Base-by-base conservation (phyloP, 176 grass and related monocot genomes). In the Aegilops longissima region DNA sequence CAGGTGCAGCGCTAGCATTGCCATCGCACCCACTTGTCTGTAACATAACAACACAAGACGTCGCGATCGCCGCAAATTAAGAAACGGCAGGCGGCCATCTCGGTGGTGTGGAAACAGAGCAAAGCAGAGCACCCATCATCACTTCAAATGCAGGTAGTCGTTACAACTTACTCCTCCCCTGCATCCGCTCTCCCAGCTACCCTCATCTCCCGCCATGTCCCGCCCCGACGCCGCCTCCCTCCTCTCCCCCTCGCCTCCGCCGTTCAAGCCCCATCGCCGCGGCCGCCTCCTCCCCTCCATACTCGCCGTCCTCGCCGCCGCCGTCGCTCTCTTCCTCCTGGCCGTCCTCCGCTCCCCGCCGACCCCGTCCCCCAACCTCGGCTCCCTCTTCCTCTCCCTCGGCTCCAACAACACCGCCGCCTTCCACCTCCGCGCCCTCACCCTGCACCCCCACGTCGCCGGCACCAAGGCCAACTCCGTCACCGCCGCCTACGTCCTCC, bases 341-440 rank as follows among this genome's bases (percentile, higher is more conserved):
- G 36, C 47, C 44, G 1, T 25, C 84, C 87, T 79, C 67, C 45
- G 35, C 38, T 27, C 82, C 38, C 34, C 65, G 27, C 31, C 75
- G 27, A 78, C 42, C 25, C 31, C 85, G 6, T 3, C 30, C 17
- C 84, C 84, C 0, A 90, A 93, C 40, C 95, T 94, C 74, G 78
- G 56, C 75, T 61, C 86, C 49, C 92, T 94, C 82, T 91, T 96
- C 88, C 92, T 98, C 86, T 79, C 93, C 29, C 84, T 98, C 27
- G 79, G 84, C 24, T 87, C 88, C 86, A 98, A 98, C 90, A 39
- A 61, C 84, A 91, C 90, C 76, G 86, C 93, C 18, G 87, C 92
- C 31, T 72, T 77, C 9, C 96, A 98, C 88, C 96, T 98, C 86
- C 87, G 79, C 86, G 92, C 80, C 24, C 90, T 98, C 90, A 96